Base-by-base conservation (phyloP, 1,139 yeast genomes). In the Hyphopichia khmerensis region DNA sequence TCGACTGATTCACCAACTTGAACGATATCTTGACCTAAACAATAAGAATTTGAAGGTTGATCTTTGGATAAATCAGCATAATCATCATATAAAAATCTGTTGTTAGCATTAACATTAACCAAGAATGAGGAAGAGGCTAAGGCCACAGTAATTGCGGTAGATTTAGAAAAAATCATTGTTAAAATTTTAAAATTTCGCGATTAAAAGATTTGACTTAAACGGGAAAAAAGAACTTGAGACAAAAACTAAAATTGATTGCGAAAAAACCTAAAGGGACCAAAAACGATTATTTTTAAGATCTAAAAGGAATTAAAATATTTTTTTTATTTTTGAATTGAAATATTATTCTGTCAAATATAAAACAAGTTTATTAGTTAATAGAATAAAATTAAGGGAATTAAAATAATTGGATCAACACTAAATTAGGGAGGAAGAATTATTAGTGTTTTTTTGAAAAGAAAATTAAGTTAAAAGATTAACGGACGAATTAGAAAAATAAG, bases 151-250 rank as follows among this genome's bases (percentile, higher is more conserved):
- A 54, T 36, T 18, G 55, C 45, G 33, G 50, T 44, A 35, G 50
- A 40, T 38, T 41, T 50, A 19, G 53, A 41, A 35, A 54, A 52
- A 26, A 53, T 42, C 58, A 53, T 55, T 35, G 32, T n/a, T n/a
- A n/a, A 14, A 27, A 27, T n/a, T n/a, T n/a, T n/a, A 15, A 14
- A 26, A 4, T 33, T 33, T 33, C 15, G 15, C 15, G 26, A 7
- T 18, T 33, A 17, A 17, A 7, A 8, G 10, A 30, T 5, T 13
- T 27, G n/a, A 15, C 33, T 30, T 4, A 30, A 30, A 15, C 17
- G 18, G 33, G 8, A 30, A 30, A 30, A 30, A 15, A 7, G 11
- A 8, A 13, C 6, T 15, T 8, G 18, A n/a, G 18, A 14, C 16
- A 14, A 30, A 30, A 30, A 13, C 6, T 30, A 5, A 27, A 11